Percentiles rank a stretch among this genome's conserved stretches.
Conservation (phyloP, 1,284 basidiomycete genomes). For the Boletus sp. region DNA sequence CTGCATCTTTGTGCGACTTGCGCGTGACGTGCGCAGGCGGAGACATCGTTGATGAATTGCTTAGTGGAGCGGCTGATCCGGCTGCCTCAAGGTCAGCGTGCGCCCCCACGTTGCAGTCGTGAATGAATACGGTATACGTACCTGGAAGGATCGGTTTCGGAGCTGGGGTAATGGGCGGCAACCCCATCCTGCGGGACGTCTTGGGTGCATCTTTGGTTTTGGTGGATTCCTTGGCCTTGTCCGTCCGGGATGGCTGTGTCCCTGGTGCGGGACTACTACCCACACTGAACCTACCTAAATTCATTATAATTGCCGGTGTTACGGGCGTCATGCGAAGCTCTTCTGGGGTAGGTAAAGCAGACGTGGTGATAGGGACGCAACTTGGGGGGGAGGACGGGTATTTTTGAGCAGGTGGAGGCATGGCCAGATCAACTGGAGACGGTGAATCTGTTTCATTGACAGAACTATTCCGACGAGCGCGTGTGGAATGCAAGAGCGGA, state of each 20-base stretch:
- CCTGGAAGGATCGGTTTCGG: slow-evolving; percentile 76
- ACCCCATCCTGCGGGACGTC: slow-evolving; percentile 35
- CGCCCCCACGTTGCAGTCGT: neutral
- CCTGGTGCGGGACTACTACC: slow-evolving; percentile 47
- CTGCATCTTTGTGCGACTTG: slow-evolving; percentile 96
- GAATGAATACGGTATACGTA: slow-evolving; percentile 33
- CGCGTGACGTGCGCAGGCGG: slow-evolving; percentile 50
- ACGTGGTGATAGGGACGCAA: slow-evolving; percentile 7
- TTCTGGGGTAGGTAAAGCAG: slow-evolving; percentile 17
- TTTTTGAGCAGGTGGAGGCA: slow-evolving; percentile 71
- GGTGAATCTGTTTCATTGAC: slow-evolving; percentile 60
- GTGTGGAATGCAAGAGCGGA: slow-evolving; percentile 53
- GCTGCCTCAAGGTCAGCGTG: slow-evolving; percentile 27
- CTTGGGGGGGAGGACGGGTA: slow-evolving; percentile 22
- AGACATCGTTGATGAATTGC: slow-evolving; percentile 28
- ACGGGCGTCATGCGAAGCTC: slow-evolving; percentile 65
- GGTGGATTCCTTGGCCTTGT: slow-evolving; percentile 36
- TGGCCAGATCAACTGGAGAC: slow-evolving; percentile 81
- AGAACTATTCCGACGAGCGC: slow-evolving; percentile 46
- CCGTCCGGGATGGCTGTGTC: slow-evolving; percentile 23
- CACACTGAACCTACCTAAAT: slow-evolving; percentile 65
- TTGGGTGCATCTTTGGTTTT: slow-evolving; percentile 36
- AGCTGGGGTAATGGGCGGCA: slow-evolving; percentile 32
- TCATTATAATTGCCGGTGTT: slow-evolving; percentile 88
- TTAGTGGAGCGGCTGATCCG: slow-evolving; percentile 29